These are phyloP conservation scores for Globisporangium spiculum DNA, from an alignment of 352 stramenopile genomes.

Conservation along the genomic window DNA sequence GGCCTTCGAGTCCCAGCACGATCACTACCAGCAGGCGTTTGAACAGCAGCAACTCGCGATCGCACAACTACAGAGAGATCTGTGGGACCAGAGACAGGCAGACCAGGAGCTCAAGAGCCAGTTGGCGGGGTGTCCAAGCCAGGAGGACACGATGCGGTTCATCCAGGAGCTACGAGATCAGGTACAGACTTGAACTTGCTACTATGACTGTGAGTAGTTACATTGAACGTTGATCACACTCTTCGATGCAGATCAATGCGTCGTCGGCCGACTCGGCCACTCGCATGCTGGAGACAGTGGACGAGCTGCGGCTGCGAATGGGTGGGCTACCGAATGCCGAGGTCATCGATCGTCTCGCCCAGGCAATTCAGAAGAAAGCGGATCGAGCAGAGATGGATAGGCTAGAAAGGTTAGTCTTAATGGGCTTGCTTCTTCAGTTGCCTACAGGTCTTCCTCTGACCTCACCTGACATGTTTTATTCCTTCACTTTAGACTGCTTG, in stretches of 20 bases:
- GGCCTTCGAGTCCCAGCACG: slow-evolving; percentile 49
- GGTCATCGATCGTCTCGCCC: slow-evolving; percentile 40
- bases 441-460: not conserved
- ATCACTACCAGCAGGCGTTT: slow-evolving; percentile 39
- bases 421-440: not conserved
- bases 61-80: slow-evolving; percentile 40
- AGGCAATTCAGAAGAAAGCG: slow-evolving; percentile 45
- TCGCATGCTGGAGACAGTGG: slow-evolving; percentile 45
- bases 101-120: slow-evolving; percentile 46
- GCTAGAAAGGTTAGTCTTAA: slow-evolving; percentile 23
- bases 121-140: slow-evolving; percentile 44
- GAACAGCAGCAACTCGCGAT: slow-evolving; percentile 39
- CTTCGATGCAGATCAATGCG: slow-evolving; percentile 29
- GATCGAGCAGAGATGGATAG: slow-evolving; percentile 57
- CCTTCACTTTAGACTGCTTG: slow-evolving; percentile 24
- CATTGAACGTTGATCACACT: too few relatives aligned
- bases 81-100: slow-evolving; percentile 39
- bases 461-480: not conserved
- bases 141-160: slow-evolving; percentile 59
- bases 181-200: slow-evolving; percentile 21
- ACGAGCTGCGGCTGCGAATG: slow-evolving; percentile 49
- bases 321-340: slow-evolving; percentile 41
- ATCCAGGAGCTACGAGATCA: slow-evolving; percentile 57
- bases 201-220: too few relatives aligned
- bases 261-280: slow-evolving; percentile 36